A percentile compares a stretch with the other conserved stretches of the same genome.
Evolutionary conservation across 2,329 filamentous ascomycete genomes (phyloP).

Genomic region (Teratosphaeriaceae sp.): DNA sequence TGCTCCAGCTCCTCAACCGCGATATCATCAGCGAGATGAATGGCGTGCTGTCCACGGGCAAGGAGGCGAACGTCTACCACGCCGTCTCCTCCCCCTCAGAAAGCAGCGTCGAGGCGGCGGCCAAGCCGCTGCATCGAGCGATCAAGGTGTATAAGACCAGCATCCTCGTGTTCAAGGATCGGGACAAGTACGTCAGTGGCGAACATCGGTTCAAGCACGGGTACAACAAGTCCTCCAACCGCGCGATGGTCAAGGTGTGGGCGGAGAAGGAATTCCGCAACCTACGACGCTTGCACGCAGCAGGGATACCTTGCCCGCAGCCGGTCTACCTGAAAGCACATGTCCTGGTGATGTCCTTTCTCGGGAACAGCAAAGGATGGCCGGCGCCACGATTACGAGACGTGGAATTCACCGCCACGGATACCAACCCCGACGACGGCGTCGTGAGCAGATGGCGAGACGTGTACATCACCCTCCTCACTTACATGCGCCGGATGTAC

Average conservation of each 20-base stretch:
- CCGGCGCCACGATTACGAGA: conserved; percentile 86
- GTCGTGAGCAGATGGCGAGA: conserved; percentile 65
- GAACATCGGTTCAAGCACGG: conserved; percentile 88
- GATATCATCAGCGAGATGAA: conserved; percentile 86
- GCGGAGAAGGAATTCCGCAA: conserved; percentile 98
- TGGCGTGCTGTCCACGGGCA: conserved; percentile 91
- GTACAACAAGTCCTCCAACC: conserved; percentile 89
- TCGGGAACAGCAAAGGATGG: conserved; percentile 80
- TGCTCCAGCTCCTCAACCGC: conserved; percentile 92
- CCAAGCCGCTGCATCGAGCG: conserved; percentile 62
- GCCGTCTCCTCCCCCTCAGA: conserved; percentile 59
- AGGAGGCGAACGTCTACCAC: conserved; percentile 97
- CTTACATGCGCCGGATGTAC: conserved; percentile 89
- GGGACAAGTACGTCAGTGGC: conserved; percentile 90
- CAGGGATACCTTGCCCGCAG: conserved; percentile 85
- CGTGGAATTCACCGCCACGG: conserved; percentile 55
- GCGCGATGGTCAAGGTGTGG: conserved; percentile 98
- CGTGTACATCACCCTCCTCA: conserved; percentile 76
- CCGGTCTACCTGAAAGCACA: conserved; percentile 86
- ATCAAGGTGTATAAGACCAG: conserved; percentile 99
- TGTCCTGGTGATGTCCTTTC: conserved; percentile 89
- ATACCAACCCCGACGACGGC: conserved; percentile 47
- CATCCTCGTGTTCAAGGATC: conserved; percentile 95
- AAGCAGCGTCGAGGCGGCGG: conserved; percentile 39
- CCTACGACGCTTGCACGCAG: conserved; percentile 71